phyloP scores from a whole-genome alignment of 306 rosid genomes.

The Fragaria nilgerrensis region DNA sequence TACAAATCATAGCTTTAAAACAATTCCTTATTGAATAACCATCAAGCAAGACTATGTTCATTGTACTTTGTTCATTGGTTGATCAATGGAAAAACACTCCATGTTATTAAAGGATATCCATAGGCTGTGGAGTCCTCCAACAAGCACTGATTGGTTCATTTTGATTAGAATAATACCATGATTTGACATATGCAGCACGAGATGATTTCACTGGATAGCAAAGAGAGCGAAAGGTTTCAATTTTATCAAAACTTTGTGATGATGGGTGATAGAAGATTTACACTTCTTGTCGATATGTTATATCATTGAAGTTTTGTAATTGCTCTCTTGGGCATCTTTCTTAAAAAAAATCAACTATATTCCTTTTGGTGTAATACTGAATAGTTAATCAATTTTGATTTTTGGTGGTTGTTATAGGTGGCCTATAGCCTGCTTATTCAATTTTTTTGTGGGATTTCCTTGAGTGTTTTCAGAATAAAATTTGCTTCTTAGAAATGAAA shows the following conservation, averaged over 20 bases:
- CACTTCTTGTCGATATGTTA: not conserved
- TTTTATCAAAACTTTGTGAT: too few relatives aligned
- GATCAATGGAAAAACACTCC: not conserved
- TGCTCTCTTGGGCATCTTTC: not conserved
- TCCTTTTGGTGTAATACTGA: not conserved
- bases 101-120: not conserved
- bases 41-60: slow-evolving; percentile 3
- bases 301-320: not conserved
- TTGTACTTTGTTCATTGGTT: not conserved
- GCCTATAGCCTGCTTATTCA: not conserved
- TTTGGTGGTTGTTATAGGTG: not conserved
- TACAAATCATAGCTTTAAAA: not conserved
- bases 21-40: not conserved
- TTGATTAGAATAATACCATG: not conserved
- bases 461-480: not conserved
- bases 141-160: not conserved
- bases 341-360: not conserved
- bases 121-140: not conserved
- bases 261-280: too few relatives aligned
- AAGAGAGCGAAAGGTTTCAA: not conserved
- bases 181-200: not conserved
- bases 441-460: not conserved
- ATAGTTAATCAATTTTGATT: not conserved
- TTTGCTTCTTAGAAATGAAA: not conserved
- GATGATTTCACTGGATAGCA: not conserved